Percentiles rank a stretch among this genome's conserved stretches.
phyloP scores from a whole-genome alignment of 257 asterid genomes.

The Catharanthus roseus region DNA sequence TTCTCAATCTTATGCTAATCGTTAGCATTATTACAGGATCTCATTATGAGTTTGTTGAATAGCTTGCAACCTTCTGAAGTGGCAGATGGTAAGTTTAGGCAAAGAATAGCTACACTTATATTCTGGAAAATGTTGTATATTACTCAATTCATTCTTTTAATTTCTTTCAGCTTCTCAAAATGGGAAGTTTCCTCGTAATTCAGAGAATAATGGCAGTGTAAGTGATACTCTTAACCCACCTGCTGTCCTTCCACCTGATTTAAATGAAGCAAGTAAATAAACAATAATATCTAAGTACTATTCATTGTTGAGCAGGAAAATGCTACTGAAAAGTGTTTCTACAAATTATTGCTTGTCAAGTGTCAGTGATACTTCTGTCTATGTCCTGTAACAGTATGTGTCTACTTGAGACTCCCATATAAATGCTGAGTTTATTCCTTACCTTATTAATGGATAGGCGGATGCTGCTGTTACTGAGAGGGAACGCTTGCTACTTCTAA shows the following conservation, averaged over 20 bases:
- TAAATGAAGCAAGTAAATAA: background rate
- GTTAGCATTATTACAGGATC: slow-evolving; percentile 54
- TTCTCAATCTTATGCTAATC: slow-evolving; percentile 16
- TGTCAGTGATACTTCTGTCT: background rate
- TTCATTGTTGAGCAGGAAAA: background rate
- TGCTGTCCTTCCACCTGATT: background rate
- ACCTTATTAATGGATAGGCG: slow-evolving; percentile 37
- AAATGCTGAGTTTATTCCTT: background rate
- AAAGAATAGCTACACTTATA: background rate
- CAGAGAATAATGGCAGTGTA: slow-evolving; percentile 82
- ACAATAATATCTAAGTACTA: too few species aligned
- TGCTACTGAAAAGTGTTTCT: background rate
- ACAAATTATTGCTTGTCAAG: background rate
- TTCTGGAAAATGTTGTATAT: slow-evolving; percentile 5
- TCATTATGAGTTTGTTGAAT: slow-evolving; percentile 64
- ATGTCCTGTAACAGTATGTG: background rate
- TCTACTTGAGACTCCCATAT: background rate
- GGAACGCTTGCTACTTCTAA: slow-evolving; percentile 68
- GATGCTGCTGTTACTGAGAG: slow-evolving; percentile 62
- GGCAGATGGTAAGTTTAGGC: slow-evolving; percentile 27
- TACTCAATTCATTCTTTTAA: slow-evolving; percentile 1
- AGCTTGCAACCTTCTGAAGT: slow-evolving; percentile 66
- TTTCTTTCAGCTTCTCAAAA: slow-evolving; percentile 21
- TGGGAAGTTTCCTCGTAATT: slow-evolving; percentile 65
- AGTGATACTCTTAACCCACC: slow-evolving; percentile 24